Conservation (phyloP, 352 stramenopile species). For the Phytophthora uliginosa region DNA sequence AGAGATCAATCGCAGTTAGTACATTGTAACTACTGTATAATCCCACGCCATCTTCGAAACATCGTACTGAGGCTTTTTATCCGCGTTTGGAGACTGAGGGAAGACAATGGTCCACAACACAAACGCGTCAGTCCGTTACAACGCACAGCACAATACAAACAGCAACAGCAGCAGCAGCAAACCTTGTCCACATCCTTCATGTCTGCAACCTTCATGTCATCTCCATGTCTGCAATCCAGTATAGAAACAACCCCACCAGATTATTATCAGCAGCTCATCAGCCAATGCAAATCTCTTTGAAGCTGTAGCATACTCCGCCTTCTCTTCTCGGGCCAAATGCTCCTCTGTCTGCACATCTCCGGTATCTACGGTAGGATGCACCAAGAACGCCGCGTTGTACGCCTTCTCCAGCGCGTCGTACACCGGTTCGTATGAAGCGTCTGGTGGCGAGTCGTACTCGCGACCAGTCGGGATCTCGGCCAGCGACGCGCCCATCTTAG, state of each 20-base stretch:
- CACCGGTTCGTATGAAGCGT: slow-evolving; percentile 37
- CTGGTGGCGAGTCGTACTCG: slow-evolving; percentile 62
- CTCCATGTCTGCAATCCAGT: slow-evolving; percentile 10
- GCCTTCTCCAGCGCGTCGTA: slow-evolving; percentile 75
- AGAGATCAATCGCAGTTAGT: neutral
- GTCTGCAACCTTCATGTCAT: neutral
- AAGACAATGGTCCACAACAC: neutral
- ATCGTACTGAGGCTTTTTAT: neutral
- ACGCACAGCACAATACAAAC: neutral
- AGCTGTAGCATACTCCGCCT: slow-evolving; percentile 24
- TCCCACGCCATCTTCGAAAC: neutral
- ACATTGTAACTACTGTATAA: neutral
- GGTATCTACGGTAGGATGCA: slow-evolving; percentile 23
- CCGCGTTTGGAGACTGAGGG: neutral
- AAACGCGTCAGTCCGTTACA: neutral
- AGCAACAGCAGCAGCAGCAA: neutral
- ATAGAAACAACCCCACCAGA: neutral
- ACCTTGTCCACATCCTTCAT: slow-evolving; percentile 14
- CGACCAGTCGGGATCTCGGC: slow-evolving; percentile 57
- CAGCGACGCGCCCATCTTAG: slow-evolving; percentile 36
- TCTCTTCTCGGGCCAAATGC: slow-evolving; percentile 3
- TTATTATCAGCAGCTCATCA: slow-evolving; percentile 5
- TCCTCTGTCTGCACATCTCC: slow-evolving; percentile 4
- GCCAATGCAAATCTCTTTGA: slow-evolving; percentile 9
- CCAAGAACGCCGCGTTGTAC: slow-evolving; percentile 61